A percentile compares a stretch with the other conserved stretches of the same genome.
These are phyloP conservation scores for Hibiscus mutabilis DNA, from an alignment of 345 rosid species.

Conservation along the genomic window DNA sequence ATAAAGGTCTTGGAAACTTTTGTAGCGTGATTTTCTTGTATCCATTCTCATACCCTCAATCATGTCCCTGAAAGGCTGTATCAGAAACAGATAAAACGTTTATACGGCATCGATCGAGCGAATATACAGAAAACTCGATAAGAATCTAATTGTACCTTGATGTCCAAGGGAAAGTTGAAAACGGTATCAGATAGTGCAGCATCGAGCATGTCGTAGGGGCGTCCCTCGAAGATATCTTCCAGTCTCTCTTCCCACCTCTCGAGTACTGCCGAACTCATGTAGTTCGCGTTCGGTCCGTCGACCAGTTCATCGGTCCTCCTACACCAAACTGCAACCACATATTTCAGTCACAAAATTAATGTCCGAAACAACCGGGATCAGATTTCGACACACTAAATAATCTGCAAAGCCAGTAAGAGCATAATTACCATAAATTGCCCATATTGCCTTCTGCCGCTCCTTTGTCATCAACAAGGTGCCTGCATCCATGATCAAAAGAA, in stretches of 20 bases:
- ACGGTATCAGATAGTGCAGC: conserved; percentile 51
- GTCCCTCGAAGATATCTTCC: conserved; percentile 45
- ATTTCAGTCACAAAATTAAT: not conserved
- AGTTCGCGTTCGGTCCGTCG: conserved; percentile 44
- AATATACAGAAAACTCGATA: not conserved
- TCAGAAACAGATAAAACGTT: not conserved
- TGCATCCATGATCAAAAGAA: conserved; percentile 19
- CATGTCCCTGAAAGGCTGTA: conserved; percentile 60
- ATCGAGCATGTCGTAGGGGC: conserved; percentile 52
- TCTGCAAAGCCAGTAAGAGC: not conserved
- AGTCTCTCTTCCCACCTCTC: conserved; percentile 57
- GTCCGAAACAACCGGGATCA: not conserved
- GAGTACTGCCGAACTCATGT: conserved; percentile 35
- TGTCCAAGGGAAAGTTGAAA: conserved; percentile 43
- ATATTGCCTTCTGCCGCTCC: conserved; percentile 52
- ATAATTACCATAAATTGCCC: conserved; percentile 58
- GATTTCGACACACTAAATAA: not conserved
- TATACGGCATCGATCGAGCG: not conserved
- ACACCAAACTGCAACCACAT: conserved; percentile 45
- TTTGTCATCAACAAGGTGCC: conserved; percentile 59
- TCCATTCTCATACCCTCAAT: conserved; percentile 66
- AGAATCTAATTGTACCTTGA: conserved; percentile 23
- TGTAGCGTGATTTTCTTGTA: conserved; percentile 31
- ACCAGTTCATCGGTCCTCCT: conserved; percentile 56
- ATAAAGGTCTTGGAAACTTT: conserved; percentile 48